Conservation (phyloP, 805 yeast species). For the Metschnikowia hibisci region DNA sequence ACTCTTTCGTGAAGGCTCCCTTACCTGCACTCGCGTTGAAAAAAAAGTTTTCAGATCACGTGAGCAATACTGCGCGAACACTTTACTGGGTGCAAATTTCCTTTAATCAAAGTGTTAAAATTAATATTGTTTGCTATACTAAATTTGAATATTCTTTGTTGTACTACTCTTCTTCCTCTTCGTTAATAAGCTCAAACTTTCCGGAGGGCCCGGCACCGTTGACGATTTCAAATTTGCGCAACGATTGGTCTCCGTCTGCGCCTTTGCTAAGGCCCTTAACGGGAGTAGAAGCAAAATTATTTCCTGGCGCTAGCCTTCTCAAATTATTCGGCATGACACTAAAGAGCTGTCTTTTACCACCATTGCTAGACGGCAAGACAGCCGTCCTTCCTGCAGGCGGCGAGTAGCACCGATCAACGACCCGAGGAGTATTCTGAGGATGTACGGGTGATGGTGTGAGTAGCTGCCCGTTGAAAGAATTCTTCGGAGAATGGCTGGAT, state of each 20-base stretch:
- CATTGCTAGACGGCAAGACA: background rate
- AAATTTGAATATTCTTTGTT: background rate
- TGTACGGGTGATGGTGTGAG: conserved; percentile 8
- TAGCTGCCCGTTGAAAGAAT: conserved; percentile 4
- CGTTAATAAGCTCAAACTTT: conserved; percentile 3
- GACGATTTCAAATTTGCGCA: conserved; percentile 1
- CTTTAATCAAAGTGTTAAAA: too few relatives aligned
- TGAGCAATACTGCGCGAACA: conserved; percentile 5
- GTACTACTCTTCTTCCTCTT: conserved; percentile 6
- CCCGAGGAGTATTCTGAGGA: conserved; percentile 4
- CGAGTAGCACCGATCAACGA: conserved; percentile 1
- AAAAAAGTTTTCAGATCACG: conserved; percentile 21
- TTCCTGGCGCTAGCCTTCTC: background rate
- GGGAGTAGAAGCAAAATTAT: background rate
- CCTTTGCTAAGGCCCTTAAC: background rate
- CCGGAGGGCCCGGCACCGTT: background rate
- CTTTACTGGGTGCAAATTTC: conserved; percentile 11
- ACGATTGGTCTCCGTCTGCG: background rate
- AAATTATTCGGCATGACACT: background rate
- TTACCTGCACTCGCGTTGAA: conserved; percentile 13
- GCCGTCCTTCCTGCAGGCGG: conserved; percentile 3
- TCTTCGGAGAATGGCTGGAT: conserved; percentile 3
- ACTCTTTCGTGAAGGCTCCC: conserved; percentile 3
- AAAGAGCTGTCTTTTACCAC: background rate
- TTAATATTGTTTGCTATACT: too few relatives aligned